Evolutionary conservation across 78 protist genomes (phyloP).

Genomic region (Tieghemostelium lacteum): DNA sequence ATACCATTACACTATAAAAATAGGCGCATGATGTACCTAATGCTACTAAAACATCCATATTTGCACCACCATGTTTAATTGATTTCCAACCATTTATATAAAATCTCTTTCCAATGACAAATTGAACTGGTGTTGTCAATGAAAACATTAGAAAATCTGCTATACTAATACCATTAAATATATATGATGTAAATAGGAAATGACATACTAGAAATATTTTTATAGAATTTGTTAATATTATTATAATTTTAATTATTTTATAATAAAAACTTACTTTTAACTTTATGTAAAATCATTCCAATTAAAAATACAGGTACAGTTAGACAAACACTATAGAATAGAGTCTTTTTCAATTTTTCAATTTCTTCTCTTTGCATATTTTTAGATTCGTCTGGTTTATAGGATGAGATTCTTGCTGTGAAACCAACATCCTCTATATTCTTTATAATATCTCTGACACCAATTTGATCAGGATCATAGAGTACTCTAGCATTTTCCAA

Average conservation of each 20-base stretch:
- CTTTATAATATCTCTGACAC: slow-evolving; percentile 60
- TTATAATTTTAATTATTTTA: too few relatives aligned
- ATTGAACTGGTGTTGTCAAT: slow-evolving; percentile 87
- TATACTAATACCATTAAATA: slow-evolving; percentile 43
- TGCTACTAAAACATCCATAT: slow-evolving; percentile 95
- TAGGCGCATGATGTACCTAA: slow-evolving; percentile 93
- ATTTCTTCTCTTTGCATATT: slow-evolving; percentile 53
- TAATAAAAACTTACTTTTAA: slow-evolving; percentile 2
- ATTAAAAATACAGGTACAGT: slow-evolving; percentile 70
- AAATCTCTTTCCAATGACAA: slow-evolving; percentile 85
- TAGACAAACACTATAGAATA: slow-evolving; percentile 14
- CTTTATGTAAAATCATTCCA: slow-evolving; percentile 68
- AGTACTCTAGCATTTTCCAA: slow-evolving; percentile 38
- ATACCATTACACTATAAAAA: slow-evolving; percentile 83
- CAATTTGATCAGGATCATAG: slow-evolving; percentile 65
- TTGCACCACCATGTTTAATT: slow-evolving; percentile 83
- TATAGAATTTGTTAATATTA: too few relatives aligned
- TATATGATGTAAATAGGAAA: slow-evolving; percentile 14
- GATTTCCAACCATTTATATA: slow-evolving; percentile 81
- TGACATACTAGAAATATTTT: slow-evolving; percentile 32
- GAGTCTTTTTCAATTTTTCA: slow-evolving; percentile 12
- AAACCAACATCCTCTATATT: slow-evolving; percentile 77
- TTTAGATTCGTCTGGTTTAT: slow-evolving; percentile 37
- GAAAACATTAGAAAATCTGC: slow-evolving; percentile 67
- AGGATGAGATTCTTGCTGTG: slow-evolving; percentile 58